Conservation (phyloP, 139 green algal genomes). For the Haematococcus sp. region DNA sequence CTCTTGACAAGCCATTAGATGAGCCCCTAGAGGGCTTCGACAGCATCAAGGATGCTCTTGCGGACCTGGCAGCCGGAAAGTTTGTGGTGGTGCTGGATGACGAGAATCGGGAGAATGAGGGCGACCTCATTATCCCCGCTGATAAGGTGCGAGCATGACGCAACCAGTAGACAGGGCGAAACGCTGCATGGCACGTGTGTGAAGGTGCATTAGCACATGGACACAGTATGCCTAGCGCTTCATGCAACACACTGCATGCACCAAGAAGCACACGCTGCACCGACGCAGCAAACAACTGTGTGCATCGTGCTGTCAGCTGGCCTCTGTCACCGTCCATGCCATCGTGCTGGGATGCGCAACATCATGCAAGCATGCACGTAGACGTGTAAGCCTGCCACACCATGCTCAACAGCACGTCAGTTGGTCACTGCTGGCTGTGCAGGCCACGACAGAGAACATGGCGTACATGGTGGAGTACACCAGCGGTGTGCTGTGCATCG, state of each 20-base stretch:
- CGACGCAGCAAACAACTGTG: too few relatives aligned
- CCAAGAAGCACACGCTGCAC: too few relatives aligned
- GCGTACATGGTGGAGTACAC: constrained; percentile 93
- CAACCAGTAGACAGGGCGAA: too few relatives aligned
- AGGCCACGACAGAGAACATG: constrained; percentile 74
- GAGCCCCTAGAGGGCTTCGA: constrained; percentile 45
- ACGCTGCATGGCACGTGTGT: neutral
- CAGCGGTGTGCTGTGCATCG: constrained; percentile 81
- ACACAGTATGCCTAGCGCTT: too few relatives aligned
- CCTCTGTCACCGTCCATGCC: too few relatives aligned
- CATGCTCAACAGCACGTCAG: too few relatives aligned
- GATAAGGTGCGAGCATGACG: constrained; percentile 51
- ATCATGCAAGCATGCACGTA: too few relatives aligned
- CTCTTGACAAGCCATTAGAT: constrained; percentile 27
- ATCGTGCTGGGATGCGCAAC: too few relatives aligned
- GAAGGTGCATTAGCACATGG: neutral
- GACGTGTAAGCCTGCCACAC: too few relatives aligned
- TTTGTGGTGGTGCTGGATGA: constrained; percentile 98
- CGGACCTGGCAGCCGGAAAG: constrained; percentile 66
- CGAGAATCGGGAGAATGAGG: constrained; percentile 96
- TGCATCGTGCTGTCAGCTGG: too few relatives aligned
- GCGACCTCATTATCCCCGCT: constrained; percentile 94
- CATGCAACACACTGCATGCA: too few relatives aligned
- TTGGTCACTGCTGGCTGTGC: neutral
- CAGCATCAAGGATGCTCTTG: constrained; percentile 43